Evolutionary conservation across 208 protist species (phyloP).

Genomic region (Wallacemonas rigidus): DNA sequence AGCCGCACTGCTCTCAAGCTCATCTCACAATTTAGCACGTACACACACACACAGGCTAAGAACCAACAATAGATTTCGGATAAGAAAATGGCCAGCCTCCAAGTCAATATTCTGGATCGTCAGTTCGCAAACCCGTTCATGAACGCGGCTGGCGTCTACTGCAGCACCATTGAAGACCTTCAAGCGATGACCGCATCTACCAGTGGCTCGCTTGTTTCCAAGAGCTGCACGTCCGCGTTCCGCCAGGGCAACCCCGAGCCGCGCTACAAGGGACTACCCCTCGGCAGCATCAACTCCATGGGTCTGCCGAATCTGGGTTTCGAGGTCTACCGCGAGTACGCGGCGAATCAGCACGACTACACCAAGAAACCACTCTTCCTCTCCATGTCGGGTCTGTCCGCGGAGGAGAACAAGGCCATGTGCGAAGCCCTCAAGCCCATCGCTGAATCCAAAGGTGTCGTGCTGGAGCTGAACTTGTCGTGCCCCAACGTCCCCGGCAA

Average conservation of each 20-base stretch:
- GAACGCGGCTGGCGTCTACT: constrained; percentile 87
- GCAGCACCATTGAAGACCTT: constrained; percentile 68
- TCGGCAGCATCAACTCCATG: constrained; percentile 91
- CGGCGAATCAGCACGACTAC: constrained; percentile 54
- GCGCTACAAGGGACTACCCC: constrained; percentile 65
- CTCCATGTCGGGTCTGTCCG: constrained; percentile 80
- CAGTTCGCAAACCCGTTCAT: constrained; percentile 85
- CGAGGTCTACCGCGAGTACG: constrained; percentile 78
- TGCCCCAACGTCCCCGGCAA: constrained; percentile 91
- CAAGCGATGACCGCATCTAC: constrained; percentile 48
- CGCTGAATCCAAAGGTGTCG: constrained; percentile 55
- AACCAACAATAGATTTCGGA: neutral
- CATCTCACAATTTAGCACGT: neutral
- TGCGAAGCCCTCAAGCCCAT: constrained; percentile 46
- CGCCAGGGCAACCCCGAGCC: constrained; percentile 84
- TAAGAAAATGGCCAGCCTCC: constrained; percentile 55
- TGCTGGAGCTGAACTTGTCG: constrained; percentile 88
- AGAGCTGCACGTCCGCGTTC: constrained; percentile 74
- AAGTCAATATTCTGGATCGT: constrained; percentile 58
- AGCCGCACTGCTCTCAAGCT: too few relatives aligned
- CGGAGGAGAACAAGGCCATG: constrained; percentile 81
- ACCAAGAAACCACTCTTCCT: constrained; percentile 82
- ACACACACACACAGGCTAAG: neutral
- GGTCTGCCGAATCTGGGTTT: constrained; percentile 87
- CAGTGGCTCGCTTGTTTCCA: constrained; percentile 80